These are phyloP conservation scores for Neurospora sp. DNA, from an alignment of 495 filamentous ascomycete genomes.

Conservation along the genomic window DNA sequence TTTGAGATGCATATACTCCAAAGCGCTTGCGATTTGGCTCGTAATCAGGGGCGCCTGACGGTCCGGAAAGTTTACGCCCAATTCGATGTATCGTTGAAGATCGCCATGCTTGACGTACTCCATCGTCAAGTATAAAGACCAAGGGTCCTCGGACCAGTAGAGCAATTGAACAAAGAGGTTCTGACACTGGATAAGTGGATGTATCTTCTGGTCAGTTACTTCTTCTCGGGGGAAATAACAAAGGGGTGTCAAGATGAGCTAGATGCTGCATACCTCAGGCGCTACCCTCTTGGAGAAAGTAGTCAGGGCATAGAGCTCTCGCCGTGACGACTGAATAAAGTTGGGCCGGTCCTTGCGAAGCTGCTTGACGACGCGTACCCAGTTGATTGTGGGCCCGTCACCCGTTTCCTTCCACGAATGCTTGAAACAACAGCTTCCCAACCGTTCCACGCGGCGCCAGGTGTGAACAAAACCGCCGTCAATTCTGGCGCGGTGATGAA, in stretches of 20 bases:
- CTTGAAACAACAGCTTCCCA: background rate
- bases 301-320: background rate
- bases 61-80: conserved; percentile 12
- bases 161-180: conserved; percentile 21
- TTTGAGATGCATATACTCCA: conserved; percentile 38
- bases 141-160: conserved; percentile 28
- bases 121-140: conserved; percentile 30
- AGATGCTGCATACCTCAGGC: background rate
- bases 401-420: background rate
- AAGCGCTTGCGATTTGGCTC: conserved; percentile 34
- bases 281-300: background rate
- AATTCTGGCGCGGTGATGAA: rapidly evolving
- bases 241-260: too few relatives aligned
- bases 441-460: background rate
- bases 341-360: background rate
- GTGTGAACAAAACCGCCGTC: background rate
- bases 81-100: conserved; percentile 14
- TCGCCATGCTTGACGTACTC: conserved; percentile 29
- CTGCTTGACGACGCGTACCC: background rate
- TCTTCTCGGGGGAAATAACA: too few relatives aligned
- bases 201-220: too few relatives aligned
- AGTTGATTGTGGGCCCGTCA: background rate
- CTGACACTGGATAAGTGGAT: conserved; percentile 2
- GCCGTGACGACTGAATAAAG: background rate
- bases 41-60: conserved; percentile 25